Evolutionary conservation across 495 filamentous ascomycete species (phyloP), one percentile per base, ranked within the genome.

Genomic region (Collariella sp.): DNA sequence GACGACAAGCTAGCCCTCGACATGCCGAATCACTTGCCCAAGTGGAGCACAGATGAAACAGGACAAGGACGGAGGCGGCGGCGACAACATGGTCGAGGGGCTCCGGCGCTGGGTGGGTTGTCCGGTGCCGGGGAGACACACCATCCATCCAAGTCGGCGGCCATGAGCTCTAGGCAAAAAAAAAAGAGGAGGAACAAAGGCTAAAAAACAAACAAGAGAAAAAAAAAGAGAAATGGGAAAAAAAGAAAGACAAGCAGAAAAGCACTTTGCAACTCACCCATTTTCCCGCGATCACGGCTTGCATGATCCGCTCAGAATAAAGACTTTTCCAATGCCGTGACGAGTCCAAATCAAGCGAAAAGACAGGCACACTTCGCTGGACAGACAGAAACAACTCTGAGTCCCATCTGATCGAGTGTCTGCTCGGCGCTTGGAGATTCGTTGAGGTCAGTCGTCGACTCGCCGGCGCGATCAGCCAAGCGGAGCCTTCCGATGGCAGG

Each of bases 221-320:
- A 20, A 13, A 39, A 7, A 11, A 3, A 22, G 34, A 35, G 41
- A 20, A 26, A 40, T 48, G 31, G 22, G 16, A n/a, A 52, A 43
- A 23, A 55, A 15, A 6, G 38, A 38, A 15, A 35, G 16, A 45
- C 23, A 19, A 36, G 33, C 3, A 39, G 29, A 6, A 15, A 31
- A 23, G 16, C 19, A 3, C 15, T 13, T 50, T 31, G 41, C 15
- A 19, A 68, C 67, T 69, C 52, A 69, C 65, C 65, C 67, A 69
- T 69, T 64, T 58, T 69, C 52, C 59, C 54, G 42, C 59, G 34
- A 52, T 53, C 57, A 53, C 63, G 42, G 31, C 57, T 62, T 59
- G 61, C 67, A 69, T 67, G 55, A 60, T 66, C 55, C 44, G 47
- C 39, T 40, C 26, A 24, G 31, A 41, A 22, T 43, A 52, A n/a